phyloP scores from a whole-genome alignment of 257 asterid genomes.

The Jacaranda copaia region DNA sequence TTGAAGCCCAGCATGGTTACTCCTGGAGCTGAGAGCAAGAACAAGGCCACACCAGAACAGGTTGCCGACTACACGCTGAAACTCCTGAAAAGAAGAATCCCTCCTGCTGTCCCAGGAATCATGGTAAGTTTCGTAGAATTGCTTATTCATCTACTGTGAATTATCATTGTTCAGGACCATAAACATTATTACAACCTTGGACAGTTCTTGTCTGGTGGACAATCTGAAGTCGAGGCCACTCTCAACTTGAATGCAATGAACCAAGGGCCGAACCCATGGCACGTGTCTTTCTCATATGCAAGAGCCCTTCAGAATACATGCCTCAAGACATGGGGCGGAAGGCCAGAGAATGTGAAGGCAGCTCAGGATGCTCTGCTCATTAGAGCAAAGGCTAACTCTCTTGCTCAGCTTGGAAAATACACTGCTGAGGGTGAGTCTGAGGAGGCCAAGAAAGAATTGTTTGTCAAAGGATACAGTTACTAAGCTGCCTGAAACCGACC shows the following conservation, averaged over 20 bases:
- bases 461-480: constrained; percentile 68
- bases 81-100: constrained; percentile 55
- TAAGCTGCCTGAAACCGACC: constrained; percentile 27
- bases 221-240: constrained; percentile 70
- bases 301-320: constrained; percentile 70
- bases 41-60: constrained; percentile 53
- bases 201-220: constrained; percentile 68
- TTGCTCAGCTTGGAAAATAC: constrained; percentile 72
- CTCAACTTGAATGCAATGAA: constrained; percentile 66
- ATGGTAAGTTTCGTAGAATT: constrained; percentile 45
- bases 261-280: constrained; percentile 65
- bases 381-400: constrained; percentile 68
- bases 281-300: constrained; percentile 64
- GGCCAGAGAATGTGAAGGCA: constrained; percentile 66
- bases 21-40: constrained; percentile 59
- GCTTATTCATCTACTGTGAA: neutral
- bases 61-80: constrained; percentile 61
- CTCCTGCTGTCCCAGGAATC: constrained; percentile 67
- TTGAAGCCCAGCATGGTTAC: constrained; percentile 71
- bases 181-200: neutral
- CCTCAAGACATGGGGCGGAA: constrained; percentile 76
- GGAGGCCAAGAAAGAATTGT: constrained; percentile 73
- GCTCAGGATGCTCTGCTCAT: constrained; percentile 59
- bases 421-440: constrained; percentile 64
- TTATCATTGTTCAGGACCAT: neutral